Base-by-base conservation (phyloP, 805 yeast genomes). In the Saturnispora diversa region DNA sequence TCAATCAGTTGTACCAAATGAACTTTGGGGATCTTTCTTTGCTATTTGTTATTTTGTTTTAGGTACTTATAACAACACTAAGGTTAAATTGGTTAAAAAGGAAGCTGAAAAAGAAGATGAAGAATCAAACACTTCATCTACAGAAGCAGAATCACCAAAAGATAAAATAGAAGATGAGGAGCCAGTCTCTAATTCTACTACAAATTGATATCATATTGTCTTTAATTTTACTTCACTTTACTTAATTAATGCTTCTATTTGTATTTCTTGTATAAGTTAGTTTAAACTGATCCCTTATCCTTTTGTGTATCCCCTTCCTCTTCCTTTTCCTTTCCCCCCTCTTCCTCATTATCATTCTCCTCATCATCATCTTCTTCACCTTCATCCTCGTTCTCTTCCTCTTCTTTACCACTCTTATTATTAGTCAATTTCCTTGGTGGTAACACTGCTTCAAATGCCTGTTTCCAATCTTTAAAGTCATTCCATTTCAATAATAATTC, bases 401-500 rank as follows among this genome's bases (percentile, higher is more conserved):
- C 31, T n/a, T 12, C 19, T n/a, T 8, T 12, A 19, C n/a, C 46
- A 11, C 36, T 35, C 6, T 33, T 28, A 6, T 13, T 26, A 9
- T 25, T 40, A 12, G 55, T 58, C 19, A 72, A 54, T 52, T 88
- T 92, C 49, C 97, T 69, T 28, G 75, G 75, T 3, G 98, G 98
- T 39, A 90, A 68, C 1, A 84, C 92, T n/a, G 71, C 68, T 56
- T 87, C 90, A 56, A 92, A 87, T 0, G 97, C 94, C 38, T 58
- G 61, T 50, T 76, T 82, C 97, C 98, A 90, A 59, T 84, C 85
- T 42, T 69, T 70, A 33, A 67, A 64, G 51, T 87, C 94, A 44
- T 79, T 70, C 83, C 90, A 87, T 55, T 77, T 75, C 40, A 90
- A 69, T 63, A 87, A 66, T 45, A 92, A 63, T 58, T 90, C 95